A percentile compares a stretch with the other conserved stretches of the same genome.
phyloP scores from a whole-genome alignment of 2,329 filamentous ascomycete species.

The Scleromitrula shiraiana region DNA sequence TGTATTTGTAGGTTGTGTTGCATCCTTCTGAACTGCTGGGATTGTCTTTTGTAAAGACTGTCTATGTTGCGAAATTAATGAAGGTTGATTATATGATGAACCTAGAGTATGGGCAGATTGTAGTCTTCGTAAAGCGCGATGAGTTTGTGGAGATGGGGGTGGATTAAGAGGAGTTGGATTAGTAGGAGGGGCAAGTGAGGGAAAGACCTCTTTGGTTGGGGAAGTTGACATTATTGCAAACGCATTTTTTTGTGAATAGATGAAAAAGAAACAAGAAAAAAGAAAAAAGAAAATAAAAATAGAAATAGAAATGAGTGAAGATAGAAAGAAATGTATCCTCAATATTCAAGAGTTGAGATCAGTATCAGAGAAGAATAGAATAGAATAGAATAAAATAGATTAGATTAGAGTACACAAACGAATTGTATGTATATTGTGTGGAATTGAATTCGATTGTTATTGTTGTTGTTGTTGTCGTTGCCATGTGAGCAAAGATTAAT shows the following conservation, averaged over 20 bases:
- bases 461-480: too few species aligned
- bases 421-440: too few species aligned
- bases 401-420: too few species aligned
- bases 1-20: conserved; percentile 14
- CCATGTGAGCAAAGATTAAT: too few species aligned
- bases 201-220: conserved; percentile 22
- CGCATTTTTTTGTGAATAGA: neutral
- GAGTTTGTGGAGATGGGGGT: conserved; percentile 55
- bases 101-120: conserved; percentile 68
- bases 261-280: too few species aligned
- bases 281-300: neutral
- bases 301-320: too few species aligned
- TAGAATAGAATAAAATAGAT: too few species aligned
- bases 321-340: too few species aligned
- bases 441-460: too few species aligned
- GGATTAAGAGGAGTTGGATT: conserved; percentile 34
- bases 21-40: conserved; percentile 6
- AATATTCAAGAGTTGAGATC: too few species aligned
- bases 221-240: conserved; percentile 8
- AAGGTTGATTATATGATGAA: conserved; percentile 41
- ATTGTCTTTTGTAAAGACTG: conserved; percentile 33
- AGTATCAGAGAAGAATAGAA: too few species aligned
- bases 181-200: conserved; percentile 18
- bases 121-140: conserved; percentile 62
- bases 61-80: conserved; percentile 54